These are phyloP conservation scores for Eimeria maxima DNA, from an alignment of 169 alveolate genomes.

Conservation along the genomic window DNA sequence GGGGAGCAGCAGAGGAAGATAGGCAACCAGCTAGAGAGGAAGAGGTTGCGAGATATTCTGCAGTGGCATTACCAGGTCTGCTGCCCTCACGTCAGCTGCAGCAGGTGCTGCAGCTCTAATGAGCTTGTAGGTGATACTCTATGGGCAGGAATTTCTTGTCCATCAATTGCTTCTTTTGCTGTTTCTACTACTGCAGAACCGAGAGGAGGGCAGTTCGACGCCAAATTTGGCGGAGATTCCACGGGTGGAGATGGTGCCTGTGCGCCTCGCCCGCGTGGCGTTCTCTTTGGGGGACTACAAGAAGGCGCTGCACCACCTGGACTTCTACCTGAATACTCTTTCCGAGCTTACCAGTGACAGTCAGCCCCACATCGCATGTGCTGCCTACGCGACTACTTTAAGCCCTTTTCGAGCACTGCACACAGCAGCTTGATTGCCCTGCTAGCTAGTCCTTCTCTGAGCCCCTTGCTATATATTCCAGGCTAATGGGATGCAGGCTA, in stretches of 20 bases:
- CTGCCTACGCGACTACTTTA: not conserved
- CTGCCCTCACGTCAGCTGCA: not conserved
- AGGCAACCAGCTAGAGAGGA: conserved; percentile 80
- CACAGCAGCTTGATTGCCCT: not conserved
- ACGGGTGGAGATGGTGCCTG: conserved; percentile 74
- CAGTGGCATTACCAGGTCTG: conserved; percentile 78
- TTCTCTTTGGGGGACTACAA: conserved; percentile 76
- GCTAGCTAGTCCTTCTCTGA: not conserved
- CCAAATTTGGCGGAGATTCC: conserved; percentile 70
- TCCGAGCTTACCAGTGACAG: conserved; percentile 81
- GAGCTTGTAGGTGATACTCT: not conserved
- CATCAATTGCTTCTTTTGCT: not conserved
- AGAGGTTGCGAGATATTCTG: conserved; percentile 71
- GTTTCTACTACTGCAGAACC: conserved; percentile 49
- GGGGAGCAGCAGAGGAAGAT: conserved; percentile 82
- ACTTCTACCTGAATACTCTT: conserved; percentile 78
- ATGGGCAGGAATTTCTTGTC: not conserved
- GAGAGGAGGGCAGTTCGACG: conserved; percentile 61
- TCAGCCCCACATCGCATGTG: conserved; percentile 14
- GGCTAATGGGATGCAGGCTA: not conserved
- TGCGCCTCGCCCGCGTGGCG: conserved; percentile 79
- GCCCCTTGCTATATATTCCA: not conserved
- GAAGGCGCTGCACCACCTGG: conserved; percentile 79
- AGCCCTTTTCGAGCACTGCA: not conserved
- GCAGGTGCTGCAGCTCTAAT: not conserved